These are phyloP conservation scores for Andrographis paniculata DNA, from an alignment of 305 asterid species.

Conservation along the genomic window DNA sequence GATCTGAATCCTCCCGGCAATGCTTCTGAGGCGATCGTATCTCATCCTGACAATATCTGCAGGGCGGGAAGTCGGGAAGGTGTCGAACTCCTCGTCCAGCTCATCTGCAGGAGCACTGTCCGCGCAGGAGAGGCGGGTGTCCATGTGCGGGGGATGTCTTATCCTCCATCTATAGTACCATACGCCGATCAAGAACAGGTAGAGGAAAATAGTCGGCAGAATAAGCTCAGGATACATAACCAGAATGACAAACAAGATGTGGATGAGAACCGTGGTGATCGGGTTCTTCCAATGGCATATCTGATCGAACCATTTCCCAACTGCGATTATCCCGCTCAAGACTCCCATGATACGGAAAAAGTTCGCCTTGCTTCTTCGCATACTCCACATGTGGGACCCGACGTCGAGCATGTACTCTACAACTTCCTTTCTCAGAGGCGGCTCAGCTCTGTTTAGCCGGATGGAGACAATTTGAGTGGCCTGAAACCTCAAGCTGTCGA, in stretches of 20 bases:
- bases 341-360: conserved; percentile 44
- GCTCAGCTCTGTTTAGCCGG: conserved; percentile 49
- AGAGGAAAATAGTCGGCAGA: conserved; percentile 44
- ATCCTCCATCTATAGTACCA: conserved; percentile 50
- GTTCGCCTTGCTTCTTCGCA: conserved; percentile 63
- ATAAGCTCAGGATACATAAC: conserved; percentile 45
- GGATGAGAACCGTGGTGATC: conserved; percentile 40
- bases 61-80: background rate
- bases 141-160: conserved; percentile 14
- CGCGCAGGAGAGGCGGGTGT: background rate
- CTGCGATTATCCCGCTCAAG: conserved; percentile 35
- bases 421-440: conserved; percentile 54
- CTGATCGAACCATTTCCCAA: conserved; percentile 43
- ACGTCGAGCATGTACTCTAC: conserved; percentile 56
- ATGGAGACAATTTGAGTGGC: conserved; percentile 48
- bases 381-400: conserved; percentile 62
- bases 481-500: conserved; percentile 41
- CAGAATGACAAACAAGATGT: conserved; percentile 39
- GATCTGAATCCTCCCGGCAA: conserved; percentile 52
- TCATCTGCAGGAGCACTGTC: background rate
- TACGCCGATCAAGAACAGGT: conserved; percentile 47
- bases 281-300: conserved; percentile 58
- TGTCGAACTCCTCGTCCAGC: conserved; percentile 8
- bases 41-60: conserved; percentile 18
- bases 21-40: conserved; percentile 50